Conservation (phyloP, 805 yeast genomes). For the Pichia kluyveri region DNA sequence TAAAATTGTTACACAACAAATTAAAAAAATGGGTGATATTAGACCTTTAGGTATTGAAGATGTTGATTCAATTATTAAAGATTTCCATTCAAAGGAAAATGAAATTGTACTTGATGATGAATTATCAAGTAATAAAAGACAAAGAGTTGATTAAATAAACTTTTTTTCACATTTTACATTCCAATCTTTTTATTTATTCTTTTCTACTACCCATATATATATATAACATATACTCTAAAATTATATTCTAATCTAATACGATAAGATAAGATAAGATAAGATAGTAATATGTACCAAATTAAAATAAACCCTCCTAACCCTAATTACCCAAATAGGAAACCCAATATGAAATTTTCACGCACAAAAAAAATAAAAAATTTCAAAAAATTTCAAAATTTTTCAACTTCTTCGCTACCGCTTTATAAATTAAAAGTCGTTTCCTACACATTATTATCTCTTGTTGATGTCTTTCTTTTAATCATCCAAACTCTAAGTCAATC, state of each 20-base stretch:
- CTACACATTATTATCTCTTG: neutral
- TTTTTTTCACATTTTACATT: neutral
- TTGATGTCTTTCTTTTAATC: neutral
- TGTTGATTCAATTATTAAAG: constrained; percentile 51
- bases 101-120: neutral
- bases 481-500: constrained; percentile 4
- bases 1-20: constrained; percentile 46
- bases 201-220: neutral
- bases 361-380: no score
- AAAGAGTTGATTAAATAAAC: constrained; percentile 9
- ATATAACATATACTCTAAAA: no score
- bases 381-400: no score
- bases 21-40: constrained; percentile 50
- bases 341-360: no score
- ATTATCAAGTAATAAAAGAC: constrained; percentile 12
- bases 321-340: no score
- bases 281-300: no score
- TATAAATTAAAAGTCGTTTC: neutral
- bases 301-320: no score
- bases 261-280: no score
- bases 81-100: constrained; percentile 32
- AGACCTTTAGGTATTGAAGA: constrained; percentile 53
- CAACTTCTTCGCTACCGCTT: neutral
- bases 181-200: neutral
- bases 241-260: no score